These are phyloP conservation scores for Phaeotremella skinneri DNA, from an alignment of 768 basidiomycete genomes.

Conservation along the genomic window DNA sequence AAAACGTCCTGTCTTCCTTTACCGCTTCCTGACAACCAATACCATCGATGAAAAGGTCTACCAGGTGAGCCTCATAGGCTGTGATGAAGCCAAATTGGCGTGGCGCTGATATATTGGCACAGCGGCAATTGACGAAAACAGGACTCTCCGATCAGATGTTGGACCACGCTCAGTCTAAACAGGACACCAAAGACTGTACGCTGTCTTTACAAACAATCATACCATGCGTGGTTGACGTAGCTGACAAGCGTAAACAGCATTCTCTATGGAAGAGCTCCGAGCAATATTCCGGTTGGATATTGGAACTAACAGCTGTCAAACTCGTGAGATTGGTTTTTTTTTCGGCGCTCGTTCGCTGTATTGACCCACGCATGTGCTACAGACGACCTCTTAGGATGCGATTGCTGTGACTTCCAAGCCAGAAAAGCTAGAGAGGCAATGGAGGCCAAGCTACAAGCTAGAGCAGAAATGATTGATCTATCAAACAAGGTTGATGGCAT, in stretches of 20 bases:
- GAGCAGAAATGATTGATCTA: slow-evolving; percentile 15
- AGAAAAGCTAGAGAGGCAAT: slow-evolving; percentile 22
- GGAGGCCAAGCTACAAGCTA: slow-evolving; percentile 4
- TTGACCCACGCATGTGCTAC: neutral
- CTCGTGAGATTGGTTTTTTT: slow-evolving; percentile 54
- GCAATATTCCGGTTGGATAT: slow-evolving; percentile 88
- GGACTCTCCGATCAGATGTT: slow-evolving; percentile 69
- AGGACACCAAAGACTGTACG: slow-evolving; percentile 75
- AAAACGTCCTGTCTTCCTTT: slow-evolving; percentile 80
- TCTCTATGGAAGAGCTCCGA: slow-evolving; percentile 62
- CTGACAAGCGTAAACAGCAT: slow-evolving; percentile 28
- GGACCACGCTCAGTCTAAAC: slow-evolving; percentile 59
- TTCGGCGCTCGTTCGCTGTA: neutral
- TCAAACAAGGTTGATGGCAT: slow-evolving; percentile 41
- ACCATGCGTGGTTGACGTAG: neutral
- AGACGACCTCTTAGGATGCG: slow-evolving; percentile 80
- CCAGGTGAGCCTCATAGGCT: slow-evolving; percentile 29
- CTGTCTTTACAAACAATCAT: slow-evolving; percentile 20
- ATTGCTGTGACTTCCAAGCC: slow-evolving; percentile 48
- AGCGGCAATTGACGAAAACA: slow-evolving; percentile 90
- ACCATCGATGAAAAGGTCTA: slow-evolving; percentile 71
- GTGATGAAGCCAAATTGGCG: neutral
- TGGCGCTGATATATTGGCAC: slow-evolving; percentile 45
- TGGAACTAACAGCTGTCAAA: slow-evolving; percentile 72
- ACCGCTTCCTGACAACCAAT: slow-evolving; percentile 55